Base-by-base conservation (phyloP, 192 early-diverging fungal species). In the Backusella mclennaniae region DNA sequence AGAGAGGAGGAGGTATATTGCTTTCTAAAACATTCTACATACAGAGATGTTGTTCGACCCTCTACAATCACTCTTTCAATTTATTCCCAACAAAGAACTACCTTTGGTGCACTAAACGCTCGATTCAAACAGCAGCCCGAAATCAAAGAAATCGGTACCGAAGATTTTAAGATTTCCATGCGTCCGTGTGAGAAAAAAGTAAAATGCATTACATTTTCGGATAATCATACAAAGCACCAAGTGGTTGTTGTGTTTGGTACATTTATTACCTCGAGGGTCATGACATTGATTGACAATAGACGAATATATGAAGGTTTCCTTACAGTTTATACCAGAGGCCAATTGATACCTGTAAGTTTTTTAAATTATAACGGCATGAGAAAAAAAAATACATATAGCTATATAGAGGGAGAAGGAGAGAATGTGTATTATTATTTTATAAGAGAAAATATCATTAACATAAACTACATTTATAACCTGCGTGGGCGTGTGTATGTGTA, bases 261-360 rank as follows among this genome's bases (percentile, higher is more conserved):
- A 3, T 74, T 69, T 69, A 56, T 82, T 23, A 79, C 53, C 36
- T 29, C 66, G 6, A n/a, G 70, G 33, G 71, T 71, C 9, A 71
- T 75, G 42, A 69, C 49, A 0, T 39, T 78, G 21, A 36, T 78
- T 9, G 42, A 71, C 31, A 69, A 79, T 56, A 66, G 63, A 29
- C 74, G 66, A 35, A 67, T 79, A 19, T 38, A 76, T 66, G 74
- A 53, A n/a, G 77, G 74, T 11, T 82, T 72, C 59, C 36, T 82
- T 7, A 82, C 81, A 59, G 38, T 79, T 29, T 82, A 82, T 73
- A 63, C 75, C 0, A 71, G 81, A 41, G 81, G 81, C 6, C 41
- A 70, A 36, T 33, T 29, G 17, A 72, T 78, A 33, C 77, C 77
- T 17, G 81, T 82, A 82, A 79, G 73, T 67, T 63, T 2, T 59